Evolutionary conservation across 805 yeast species (phyloP), one percentile per base, ranked within the genome.

Genomic region (Tetrapisispora fleetii): DNA sequence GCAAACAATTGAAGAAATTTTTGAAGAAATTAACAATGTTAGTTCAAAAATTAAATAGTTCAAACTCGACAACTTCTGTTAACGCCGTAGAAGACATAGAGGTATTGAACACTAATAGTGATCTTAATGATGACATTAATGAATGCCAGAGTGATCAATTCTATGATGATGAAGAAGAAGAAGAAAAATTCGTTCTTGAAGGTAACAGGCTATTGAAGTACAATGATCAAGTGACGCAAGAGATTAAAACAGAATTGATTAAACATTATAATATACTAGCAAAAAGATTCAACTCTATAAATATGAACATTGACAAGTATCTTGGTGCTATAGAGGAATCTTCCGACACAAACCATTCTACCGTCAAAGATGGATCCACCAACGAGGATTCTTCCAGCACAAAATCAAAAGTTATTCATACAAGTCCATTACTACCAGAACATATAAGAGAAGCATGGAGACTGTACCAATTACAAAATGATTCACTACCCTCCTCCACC

Each of bases 401-500:
- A n/a, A 24, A 40, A 27, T 24, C 43, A 30, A 30, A 41, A 19
- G 19, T 41, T 18, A 30, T 41, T 6, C 28, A 41, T 19, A 41
- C 44, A 11, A 73, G 73, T 43, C 96, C 96, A 1, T 63, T 90
- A 41, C 71, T 79, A 33, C 95, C 97, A 0, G 89, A 85, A 51
- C 95, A 90, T 60, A 74, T 90, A 28, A 68, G 95, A 45, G 95
- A 88, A 57, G 96, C 96, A 0, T 86, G 95, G 91, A 71, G 95
- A 55, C 63, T 84, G 43, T 84, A 81, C 55, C 79, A 78, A 54
- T 53, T 74, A 40, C 95, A 89, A 58, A 78, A 76, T 46, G 80
- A 83, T 32, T 75, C 80, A 3, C 75, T 80, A 1, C 79, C 85
- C 6, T 70, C 72, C 10, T 76, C 82, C 1, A 78, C 79, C 47